These are phyloP conservation scores for Xylaria longipes DNA, from an alignment of 495 filamentous ascomycete species.

Conservation along the genomic window DNA sequence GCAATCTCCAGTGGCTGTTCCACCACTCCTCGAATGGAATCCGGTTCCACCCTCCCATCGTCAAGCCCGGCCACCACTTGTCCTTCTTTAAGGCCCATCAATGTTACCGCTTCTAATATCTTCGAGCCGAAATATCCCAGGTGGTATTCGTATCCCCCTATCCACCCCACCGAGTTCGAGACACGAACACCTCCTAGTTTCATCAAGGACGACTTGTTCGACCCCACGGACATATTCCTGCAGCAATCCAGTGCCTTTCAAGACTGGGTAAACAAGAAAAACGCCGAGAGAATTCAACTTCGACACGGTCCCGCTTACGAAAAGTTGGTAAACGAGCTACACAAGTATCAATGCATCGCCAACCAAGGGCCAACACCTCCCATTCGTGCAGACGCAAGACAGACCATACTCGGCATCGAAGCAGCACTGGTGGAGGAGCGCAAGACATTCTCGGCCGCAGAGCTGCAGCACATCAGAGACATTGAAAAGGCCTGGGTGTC, in stretches of 20 bases:
- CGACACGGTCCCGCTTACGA: conserved; percentile 4
- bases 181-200: conserved; percentile 6
- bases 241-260: conserved; percentile 30
- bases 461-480: conserved; percentile 23
- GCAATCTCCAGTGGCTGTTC: conserved; percentile 3
- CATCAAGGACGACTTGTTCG: background rate
- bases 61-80: background rate
- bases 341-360: background rate
- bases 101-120: background rate
- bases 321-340: background rate
- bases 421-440: background rate
- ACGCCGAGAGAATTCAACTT: conserved; percentile 20
- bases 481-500: conserved; percentile 27
- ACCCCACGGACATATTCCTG: conserved; percentile 22
- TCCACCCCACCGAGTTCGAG: conserved; percentile 20
- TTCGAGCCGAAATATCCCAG: conserved; percentile 21
- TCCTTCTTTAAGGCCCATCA: conserved; percentile 9
- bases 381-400: conserved; percentile 10
- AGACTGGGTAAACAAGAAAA: conserved; percentile 26
- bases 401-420: conserved; percentile 2
- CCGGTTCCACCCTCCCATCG: background rate
- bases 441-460: background rate
- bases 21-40: background rate
- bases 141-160: conserved; percentile 23
- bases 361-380: background rate